A percentile compares a stretch with the other conserved stretches of the same genome.
Evolutionary conservation across 257 asterid species (phyloP).

Genomic region (Thymus quinquecostatus): DNA sequence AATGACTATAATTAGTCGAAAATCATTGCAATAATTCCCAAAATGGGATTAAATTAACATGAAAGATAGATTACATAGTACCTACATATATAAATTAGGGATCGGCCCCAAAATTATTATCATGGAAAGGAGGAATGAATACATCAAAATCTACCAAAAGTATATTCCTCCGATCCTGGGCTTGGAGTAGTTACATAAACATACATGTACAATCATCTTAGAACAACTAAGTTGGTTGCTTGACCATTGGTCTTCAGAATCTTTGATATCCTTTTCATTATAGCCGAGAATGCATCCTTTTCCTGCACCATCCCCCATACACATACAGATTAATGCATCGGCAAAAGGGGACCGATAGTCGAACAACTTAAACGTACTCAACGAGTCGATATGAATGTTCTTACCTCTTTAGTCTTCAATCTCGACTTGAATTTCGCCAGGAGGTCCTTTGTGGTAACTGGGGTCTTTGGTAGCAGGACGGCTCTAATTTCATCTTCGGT

Average conservation of each 20-base stretch:
- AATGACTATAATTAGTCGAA: no score
- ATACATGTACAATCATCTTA: conserved; percentile 35
- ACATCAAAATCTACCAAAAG: no score
- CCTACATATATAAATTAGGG: no score
- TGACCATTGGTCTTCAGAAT: conserved; percentile 72
- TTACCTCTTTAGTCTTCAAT: conserved; percentile 80
- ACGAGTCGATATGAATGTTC: neutral
- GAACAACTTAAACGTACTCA: neutral
- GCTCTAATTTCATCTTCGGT: conserved; percentile 91
- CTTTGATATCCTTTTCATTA: conserved; percentile 82
- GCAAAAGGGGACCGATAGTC: no score
- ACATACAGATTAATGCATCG: no score
- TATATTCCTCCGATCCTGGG: no score
- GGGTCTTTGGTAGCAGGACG: conserved; percentile 63
- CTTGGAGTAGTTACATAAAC: no score
- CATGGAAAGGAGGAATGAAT: no score
- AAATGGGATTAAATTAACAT: no score
- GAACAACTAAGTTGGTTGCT: conserved; percentile 57
- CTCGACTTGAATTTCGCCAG: conserved; percentile 88
- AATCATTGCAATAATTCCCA: no score
- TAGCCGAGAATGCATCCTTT: conserved; percentile 82
- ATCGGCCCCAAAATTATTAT: no score
- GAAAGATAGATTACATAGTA: no score
- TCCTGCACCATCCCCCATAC: conserved; percentile 51
- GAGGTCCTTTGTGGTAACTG: conserved; percentile 90